Evolutionary conservation across 805 yeast genomes (phyloP).

Genomic region (Saccharomycopsis malanga): DNA sequence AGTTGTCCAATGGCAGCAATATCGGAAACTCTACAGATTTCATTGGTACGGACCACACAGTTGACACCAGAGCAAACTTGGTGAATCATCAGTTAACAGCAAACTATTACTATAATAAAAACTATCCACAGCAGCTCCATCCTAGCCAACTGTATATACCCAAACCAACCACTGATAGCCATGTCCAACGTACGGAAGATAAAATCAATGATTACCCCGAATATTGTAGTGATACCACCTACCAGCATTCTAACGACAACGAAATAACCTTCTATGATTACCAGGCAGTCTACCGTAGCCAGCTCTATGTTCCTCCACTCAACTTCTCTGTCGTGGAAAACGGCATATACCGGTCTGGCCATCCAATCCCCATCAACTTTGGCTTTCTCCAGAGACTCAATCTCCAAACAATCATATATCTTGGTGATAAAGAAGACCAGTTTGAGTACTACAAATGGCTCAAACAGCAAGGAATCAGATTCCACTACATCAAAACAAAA

Average conservation of each 20-base stretch:
- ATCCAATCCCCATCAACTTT: slow-evolving; percentile 82
- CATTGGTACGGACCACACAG: background rate
- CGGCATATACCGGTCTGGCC: slow-evolving; percentile 84
- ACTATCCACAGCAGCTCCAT: background rate
- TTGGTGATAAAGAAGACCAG: slow-evolving; percentile 68
- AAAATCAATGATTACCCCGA: too few species aligned
- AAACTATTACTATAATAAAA: background rate
- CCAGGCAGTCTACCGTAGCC: background rate
- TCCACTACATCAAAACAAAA: slow-evolving; percentile 58
- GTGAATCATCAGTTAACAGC: background rate
- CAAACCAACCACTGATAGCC: slow-evolving; percentile 1
- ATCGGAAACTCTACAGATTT: background rate
- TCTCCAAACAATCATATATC: slow-evolving; percentile 71
- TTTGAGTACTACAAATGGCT: slow-evolving; percentile 69
- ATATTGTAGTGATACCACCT: too few species aligned
- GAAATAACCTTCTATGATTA: slow-evolving; percentile 2
- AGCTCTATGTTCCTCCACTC: slow-evolving; percentile 73
- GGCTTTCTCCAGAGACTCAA: slow-evolving; percentile 66
- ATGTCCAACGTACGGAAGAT: background rate
- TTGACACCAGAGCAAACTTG: background rate
- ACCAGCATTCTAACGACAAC: background rate
- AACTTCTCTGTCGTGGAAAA: slow-evolving; percentile 87
- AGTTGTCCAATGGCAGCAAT: background rate
- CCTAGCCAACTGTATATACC: background rate
- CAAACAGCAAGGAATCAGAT: slow-evolving; percentile 40